phyloP scores from a whole-genome alignment of 2,329 filamentous ascomycete genomes.

The Leptographium lundbergii region DNA sequence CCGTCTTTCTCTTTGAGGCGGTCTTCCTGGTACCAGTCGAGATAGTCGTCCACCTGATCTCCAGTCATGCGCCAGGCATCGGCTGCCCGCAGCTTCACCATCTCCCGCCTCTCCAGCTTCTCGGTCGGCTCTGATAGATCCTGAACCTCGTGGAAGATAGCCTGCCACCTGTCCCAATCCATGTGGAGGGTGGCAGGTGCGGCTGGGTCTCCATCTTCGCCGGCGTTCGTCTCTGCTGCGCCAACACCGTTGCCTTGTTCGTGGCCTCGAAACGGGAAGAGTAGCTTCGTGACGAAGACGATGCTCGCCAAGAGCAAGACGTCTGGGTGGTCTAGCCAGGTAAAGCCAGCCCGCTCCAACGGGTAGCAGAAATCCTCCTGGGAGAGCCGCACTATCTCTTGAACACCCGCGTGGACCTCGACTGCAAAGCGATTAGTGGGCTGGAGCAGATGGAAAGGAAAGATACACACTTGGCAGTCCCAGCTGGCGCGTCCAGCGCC shows the following conservation, averaged over 20 bases:
- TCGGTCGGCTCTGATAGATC: slow-evolving; percentile 2
- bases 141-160: slow-evolving; percentile 26
- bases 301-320: slow-evolving; percentile 57
- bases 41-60: slow-evolving; percentile 56
- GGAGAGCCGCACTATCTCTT: slow-evolving; percentile 39
- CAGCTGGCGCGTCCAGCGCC: slow-evolving; percentile 57
- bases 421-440: slow-evolving; percentile 21
- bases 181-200: slow-evolving; percentile 45
- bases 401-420: slow-evolving; percentile 49
- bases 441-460: neutral
- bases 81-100: slow-evolving; percentile 15
- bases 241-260: slow-evolving; percentile 27
- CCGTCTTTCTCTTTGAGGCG: slow-evolving; percentile 23
- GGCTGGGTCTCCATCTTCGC: slow-evolving; percentile 5
- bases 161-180: slow-evolving; percentile 61
- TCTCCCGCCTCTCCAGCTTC: slow-evolving; percentile 14
- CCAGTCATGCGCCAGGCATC: slow-evolving; percentile 35
- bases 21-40: slow-evolving; percentile 65
- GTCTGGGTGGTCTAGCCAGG: slow-evolving; percentile 56
- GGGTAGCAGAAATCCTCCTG: slow-evolving; percentile 46
- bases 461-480: slow-evolving; percentile 54
- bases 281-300: slow-evolving; percentile 64
- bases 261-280: slow-evolving; percentile 58
- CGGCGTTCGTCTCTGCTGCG: neutral
- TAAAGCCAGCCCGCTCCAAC: slow-evolving; percentile 28